Evolutionary conservation across 2,329 filamentous ascomycete species (phyloP), one percentile per base, ranked within the genome.

Genomic region (Ceratocystis variospora): DNA sequence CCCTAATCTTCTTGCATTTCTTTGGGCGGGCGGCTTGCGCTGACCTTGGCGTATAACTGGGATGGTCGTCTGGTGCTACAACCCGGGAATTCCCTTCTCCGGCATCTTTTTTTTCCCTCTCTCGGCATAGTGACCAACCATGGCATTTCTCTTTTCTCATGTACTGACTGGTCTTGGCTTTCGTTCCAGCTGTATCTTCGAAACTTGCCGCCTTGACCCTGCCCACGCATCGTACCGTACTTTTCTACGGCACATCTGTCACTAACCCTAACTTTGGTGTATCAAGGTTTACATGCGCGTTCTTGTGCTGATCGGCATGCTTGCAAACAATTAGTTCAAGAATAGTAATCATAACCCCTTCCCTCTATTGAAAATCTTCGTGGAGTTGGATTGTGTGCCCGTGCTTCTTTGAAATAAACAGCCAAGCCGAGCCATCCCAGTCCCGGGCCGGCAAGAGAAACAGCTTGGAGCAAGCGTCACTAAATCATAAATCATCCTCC

Each of bases 401-500:
- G 15, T 59, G 55, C 28, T 59, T 59, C 25, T 59, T 37, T 37
- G n/a, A 31, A n/a, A 33, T 37, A 59, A 41, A 37, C 55, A 31
- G 5, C 7, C 28, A n/a, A 37, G 5, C 7, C 28, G 10, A 37
- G 33, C 15, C n/a, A 53, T 53, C n/a, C 4, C 7, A 41, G 37
- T 41, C 37, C 12, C 37, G 33, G 19, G 7, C 28, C 55, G 19
- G 12, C n/a, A 55, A 28, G 15, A 46, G 19, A 62, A 63, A 57
- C 48, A 59, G n/a, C 19, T n/a, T 37, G 37, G 28, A 19, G 31
- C 44, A 33, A 37, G 55, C 55, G 33, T 55, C 31, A 33, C 17
- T 41, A 62, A 63, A 70, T 73, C 71, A 76, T 73, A 75, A 71
- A 70, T 80, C 79, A 70, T 88, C 85, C 71, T 90, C 88, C 59